phyloP scores from a whole-genome alignment of 352 stramenopile species.

The Chrysophaeum taylorii region DNA sequence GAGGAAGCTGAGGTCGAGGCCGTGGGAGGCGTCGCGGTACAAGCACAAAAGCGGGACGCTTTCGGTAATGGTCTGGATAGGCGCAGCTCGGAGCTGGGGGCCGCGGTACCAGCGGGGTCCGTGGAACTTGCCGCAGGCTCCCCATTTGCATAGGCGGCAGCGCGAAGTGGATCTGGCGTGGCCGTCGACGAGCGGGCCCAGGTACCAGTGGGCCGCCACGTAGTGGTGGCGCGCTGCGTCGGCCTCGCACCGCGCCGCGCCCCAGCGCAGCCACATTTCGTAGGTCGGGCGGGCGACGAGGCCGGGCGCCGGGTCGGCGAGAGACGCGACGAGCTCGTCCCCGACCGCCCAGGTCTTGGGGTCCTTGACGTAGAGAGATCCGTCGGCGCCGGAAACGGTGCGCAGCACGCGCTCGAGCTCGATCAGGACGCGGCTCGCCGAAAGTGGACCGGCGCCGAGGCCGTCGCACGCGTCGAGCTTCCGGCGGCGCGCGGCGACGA shows the following conservation, averaged over 20 bases:
- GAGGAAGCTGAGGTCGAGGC: constrained; percentile 87
- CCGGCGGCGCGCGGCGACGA: not conserved
- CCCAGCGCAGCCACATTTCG: not conserved
- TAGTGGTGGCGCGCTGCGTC: not conserved
- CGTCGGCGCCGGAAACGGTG: not conserved
- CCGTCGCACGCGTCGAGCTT: not conserved
- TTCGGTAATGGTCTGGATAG: constrained; percentile 39
- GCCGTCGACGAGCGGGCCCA: not conserved
- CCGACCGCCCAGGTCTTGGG: not conserved
- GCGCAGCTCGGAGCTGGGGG: constrained; percentile 23
- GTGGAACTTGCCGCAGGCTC: constrained; percentile 35
- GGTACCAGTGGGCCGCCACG: not conserved
- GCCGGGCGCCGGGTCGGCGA: not conserved
- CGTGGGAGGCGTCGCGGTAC: constrained; percentile 73
- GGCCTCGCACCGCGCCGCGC: not conserved
- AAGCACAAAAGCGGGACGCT: constrained; percentile 76
- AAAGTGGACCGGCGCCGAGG: not conserved
- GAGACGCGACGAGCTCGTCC: not conserved
- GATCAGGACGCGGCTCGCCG: constrained; percentile 22
- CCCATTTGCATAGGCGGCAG: constrained; percentile 33
- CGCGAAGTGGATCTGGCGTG: not conserved
- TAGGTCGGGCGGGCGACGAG: not conserved
- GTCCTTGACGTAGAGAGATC: not conserved
- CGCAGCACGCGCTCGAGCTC: constrained; percentile 32
- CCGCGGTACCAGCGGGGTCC: constrained; percentile 34